These are phyloP conservation scores for Neocallimastix lanati DNA, from an alignment of 192 early-diverging fungal species.

Conservation along the genomic window DNA sequence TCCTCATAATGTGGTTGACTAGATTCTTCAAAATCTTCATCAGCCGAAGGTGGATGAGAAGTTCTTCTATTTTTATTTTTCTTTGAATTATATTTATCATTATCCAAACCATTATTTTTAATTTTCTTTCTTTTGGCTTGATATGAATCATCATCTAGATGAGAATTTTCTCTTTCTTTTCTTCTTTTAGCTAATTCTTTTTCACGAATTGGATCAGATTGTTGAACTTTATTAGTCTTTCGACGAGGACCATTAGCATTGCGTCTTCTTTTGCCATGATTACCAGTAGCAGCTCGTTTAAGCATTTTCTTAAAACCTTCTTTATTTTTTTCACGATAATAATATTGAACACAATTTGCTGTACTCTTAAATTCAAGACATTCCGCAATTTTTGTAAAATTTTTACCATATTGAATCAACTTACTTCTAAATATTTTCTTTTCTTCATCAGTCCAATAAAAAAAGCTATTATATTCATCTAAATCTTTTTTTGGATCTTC, in stretches of 20 bases:
- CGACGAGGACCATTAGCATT: background rate
- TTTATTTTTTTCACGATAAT: conserved; percentile 61
- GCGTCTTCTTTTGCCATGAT: conserved; percentile 16
- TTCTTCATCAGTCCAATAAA: conserved; percentile 46
- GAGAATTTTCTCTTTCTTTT: conserved; percentile 21
- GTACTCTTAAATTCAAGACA: conserved; percentile 42
- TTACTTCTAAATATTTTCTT: conserved; percentile 39
- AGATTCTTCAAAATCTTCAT: conserved; percentile 4
- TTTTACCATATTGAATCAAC: conserved; percentile 50
- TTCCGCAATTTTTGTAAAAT: conserved; percentile 53
- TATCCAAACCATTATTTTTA: conserved; percentile 6
- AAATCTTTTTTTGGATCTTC: conserved; percentile 40
- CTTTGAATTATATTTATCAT: background rate
- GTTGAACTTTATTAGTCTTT: background rate
- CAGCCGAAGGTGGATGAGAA: background rate
- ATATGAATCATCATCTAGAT: background rate
- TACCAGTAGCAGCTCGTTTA: conserved; percentile 8
- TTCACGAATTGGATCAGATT: background rate
- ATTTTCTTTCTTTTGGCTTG: background rate
- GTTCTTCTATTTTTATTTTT: background rate
- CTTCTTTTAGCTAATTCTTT: background rate
- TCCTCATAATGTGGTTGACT: background rate
- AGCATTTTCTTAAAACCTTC: conserved; percentile 49
- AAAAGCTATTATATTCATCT: conserved; percentile 30
- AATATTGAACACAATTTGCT: conserved; percentile 52